These are phyloP conservation scores for Penicillium bovifimosum DNA, from an alignment of 495 filamentous ascomycete species.

Conservation along the genomic window DNA sequence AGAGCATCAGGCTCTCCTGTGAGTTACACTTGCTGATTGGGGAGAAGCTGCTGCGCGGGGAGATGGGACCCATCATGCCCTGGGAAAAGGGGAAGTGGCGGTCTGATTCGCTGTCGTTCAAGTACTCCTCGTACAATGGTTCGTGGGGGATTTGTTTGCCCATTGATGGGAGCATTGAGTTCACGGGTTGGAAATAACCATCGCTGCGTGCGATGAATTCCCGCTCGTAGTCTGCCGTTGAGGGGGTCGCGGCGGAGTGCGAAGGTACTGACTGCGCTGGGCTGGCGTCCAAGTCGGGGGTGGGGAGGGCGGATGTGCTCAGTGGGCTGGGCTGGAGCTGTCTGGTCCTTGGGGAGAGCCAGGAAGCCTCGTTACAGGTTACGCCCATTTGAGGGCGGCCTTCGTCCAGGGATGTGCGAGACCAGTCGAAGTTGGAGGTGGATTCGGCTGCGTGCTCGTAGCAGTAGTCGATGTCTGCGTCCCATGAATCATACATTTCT, in stretches of 20 bases:
- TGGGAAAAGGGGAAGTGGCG: conserved; percentile 40
- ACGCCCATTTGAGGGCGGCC: conserved; percentile 16
- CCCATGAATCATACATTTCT: conserved; percentile 65
- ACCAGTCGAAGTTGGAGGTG: conserved; percentile 86
- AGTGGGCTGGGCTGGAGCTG: conserved; percentile 23
- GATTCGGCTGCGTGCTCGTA: conserved; percentile 90
- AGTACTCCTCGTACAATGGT: conserved; percentile 45
- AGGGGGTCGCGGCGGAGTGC: conserved; percentile 33
- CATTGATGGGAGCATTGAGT: conserved; percentile 27
- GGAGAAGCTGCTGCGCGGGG: conserved; percentile 48
- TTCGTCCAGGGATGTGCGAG: conserved; percentile 43
- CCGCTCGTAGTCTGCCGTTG: conserved; percentile 29
- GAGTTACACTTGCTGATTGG: conserved; percentile 56
- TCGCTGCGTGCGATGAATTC: conserved; percentile 20
- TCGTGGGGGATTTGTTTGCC: conserved; percentile 37
- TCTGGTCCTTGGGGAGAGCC: conserved; percentile 13
- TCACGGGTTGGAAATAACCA: conserved; percentile 37
- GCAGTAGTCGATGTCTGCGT: conserved; percentile 91
- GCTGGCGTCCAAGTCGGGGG: conserved; percentile 37
- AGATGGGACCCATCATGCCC: conserved; percentile 34
- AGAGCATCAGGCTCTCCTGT: conserved; percentile 51
- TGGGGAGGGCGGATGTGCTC: conserved; percentile 28
- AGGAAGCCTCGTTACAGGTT: conserved; percentile 13
- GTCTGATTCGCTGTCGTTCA: conserved; percentile 44
- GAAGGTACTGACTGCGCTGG: conserved; percentile 33